These are phyloP conservation scores for Hericium rajendrae DNA, from an alignment of 768 basidiomycete species.

Conservation along the genomic window DNA sequence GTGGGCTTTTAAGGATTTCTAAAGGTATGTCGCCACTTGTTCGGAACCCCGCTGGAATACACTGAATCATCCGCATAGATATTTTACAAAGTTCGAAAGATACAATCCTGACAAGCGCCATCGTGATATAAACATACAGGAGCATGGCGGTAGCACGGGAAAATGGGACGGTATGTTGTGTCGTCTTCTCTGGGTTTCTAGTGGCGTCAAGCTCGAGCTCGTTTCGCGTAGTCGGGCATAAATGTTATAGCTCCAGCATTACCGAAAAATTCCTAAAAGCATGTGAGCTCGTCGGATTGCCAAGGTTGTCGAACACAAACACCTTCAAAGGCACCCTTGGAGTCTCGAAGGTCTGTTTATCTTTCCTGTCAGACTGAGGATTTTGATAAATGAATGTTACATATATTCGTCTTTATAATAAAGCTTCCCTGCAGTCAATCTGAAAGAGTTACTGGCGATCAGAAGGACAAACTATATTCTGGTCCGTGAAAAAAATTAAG, in stretches of 20 bases:
- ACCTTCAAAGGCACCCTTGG: constrained; percentile 48
- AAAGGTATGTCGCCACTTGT: constrained; percentile 25
- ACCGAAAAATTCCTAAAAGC: constrained; percentile 46
- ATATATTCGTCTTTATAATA: constrained; percentile 61
- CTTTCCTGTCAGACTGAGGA: background rate
- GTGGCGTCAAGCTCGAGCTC: background rate
- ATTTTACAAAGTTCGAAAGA: constrained; percentile 60
- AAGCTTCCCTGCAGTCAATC: constrained; percentile 43
- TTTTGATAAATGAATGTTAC: constrained; percentile 7
- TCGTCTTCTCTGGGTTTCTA: background rate
- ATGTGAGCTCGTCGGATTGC: constrained; percentile 41
- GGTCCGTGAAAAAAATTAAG: constrained; percentile 56
- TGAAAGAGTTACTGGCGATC: no score
- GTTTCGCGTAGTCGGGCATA: constrained; percentile 37
- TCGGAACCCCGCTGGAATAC: no score
- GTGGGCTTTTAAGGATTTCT: constrained; percentile 53
- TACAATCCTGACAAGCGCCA: constrained; percentile 41
- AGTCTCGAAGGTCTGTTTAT: constrained; percentile 41
- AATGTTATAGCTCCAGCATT: constrained; percentile 34
- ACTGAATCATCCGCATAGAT: constrained; percentile 27
- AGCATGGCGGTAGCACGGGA: constrained; percentile 39
- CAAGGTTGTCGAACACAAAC: constrained; percentile 46
- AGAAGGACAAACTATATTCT: constrained; percentile 11
- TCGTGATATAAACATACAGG: constrained; percentile 34
- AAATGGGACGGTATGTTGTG: constrained; percentile 35